Base-by-base conservation (phyloP, 805 yeast genomes). In the Hanseniaspora lindneri region DNA sequence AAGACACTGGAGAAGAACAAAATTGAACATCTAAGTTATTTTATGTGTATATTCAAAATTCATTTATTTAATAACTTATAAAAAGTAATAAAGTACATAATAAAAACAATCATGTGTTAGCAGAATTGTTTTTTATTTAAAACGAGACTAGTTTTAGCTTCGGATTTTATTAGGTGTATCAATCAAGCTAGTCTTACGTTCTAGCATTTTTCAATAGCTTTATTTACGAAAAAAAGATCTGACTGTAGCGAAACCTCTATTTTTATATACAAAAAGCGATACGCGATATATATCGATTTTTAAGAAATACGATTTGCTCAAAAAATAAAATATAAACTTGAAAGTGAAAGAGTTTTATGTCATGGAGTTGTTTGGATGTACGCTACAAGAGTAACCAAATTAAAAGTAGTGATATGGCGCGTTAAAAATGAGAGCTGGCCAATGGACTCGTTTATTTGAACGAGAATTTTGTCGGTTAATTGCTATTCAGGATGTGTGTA, bases 1-100 rank as follows among this genome's bases (percentile, higher is more conserved):
- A 85, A 83, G 97, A 81, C 95, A 92, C 92, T 89, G 98, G 98
- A 89, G 96, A 84, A 85, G 97, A 83, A 89, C 96, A 68, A 89
- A 89, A 94, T 80, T 89, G 76, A 78, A 80, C 80, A 73, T 89
- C 80, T 89, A 88, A 46, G 49, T 46, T 46, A 32, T 39, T 46
- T 39, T 46, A 41, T 25, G 25, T 33, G 37, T 33, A 33, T 33
- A 36, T 30, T 35, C 34, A 35, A 43, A 23, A 25, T n/a, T 30
- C 39, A 36, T 36, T 46, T 39, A 39, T n/a, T 3, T 25, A 39
- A 36, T 39, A 27, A 39, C 32, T 30, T 39, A 39, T 24, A 17
- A 32, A 32, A 30, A 42, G 3, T 25, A n/a, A 28, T 16, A 17
- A 16, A 43, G 17, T 35, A 35, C 34, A 43, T 17, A n/a, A 6